A percentile compares a stretch with the other conserved stretches of the same genome.
phyloP scores from a whole-genome alignment of 2,329 filamentous ascomycete genomes.

The Metarhizium humberi region DNA sequence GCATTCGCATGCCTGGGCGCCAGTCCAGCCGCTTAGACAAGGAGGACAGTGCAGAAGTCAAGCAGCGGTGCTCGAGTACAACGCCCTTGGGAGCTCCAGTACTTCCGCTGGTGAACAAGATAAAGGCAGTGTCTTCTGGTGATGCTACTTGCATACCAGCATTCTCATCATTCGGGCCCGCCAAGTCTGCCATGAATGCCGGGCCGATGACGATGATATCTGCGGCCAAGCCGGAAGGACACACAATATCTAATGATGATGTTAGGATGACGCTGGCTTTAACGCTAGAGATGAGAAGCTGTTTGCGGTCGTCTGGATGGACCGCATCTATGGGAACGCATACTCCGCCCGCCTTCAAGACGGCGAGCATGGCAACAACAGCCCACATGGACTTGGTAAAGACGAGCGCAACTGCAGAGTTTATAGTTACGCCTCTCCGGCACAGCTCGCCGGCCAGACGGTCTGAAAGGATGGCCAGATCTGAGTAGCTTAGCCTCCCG shows the following conservation, averaged over 20 bases:
- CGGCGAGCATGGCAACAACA: constrained; percentile 12
- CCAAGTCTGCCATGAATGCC: too few relatives aligned
- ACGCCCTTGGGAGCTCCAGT: neutral
- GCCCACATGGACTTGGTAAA: constrained; percentile 17
- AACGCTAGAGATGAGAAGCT: too few relatives aligned
- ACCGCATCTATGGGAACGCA: constrained; percentile 17
- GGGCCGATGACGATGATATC: too few relatives aligned
- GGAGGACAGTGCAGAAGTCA: neutral
- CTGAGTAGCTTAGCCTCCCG: too few relatives aligned
- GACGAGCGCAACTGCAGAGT: constrained; percentile 3
- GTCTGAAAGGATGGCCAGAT: too few relatives aligned
- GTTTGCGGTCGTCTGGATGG: neutral
- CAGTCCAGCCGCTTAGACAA: neutral
- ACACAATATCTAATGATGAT: too few relatives aligned
- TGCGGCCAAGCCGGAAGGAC: too few relatives aligned
- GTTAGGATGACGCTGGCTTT: too few relatives aligned
- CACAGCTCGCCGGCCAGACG: too few relatives aligned
- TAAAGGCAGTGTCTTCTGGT: neutral
- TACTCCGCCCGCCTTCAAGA: constrained; percentile 13
- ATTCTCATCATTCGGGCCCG: neutral
- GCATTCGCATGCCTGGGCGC: too few relatives aligned
- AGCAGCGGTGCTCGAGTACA: neutral
- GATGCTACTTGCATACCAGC: neutral
- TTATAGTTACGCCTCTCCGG: too few relatives aligned
- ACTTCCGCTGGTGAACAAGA: neutral